Conservation (phyloP, 768 basidiomycete genomes). For the Pleurotus platypus region DNA sequence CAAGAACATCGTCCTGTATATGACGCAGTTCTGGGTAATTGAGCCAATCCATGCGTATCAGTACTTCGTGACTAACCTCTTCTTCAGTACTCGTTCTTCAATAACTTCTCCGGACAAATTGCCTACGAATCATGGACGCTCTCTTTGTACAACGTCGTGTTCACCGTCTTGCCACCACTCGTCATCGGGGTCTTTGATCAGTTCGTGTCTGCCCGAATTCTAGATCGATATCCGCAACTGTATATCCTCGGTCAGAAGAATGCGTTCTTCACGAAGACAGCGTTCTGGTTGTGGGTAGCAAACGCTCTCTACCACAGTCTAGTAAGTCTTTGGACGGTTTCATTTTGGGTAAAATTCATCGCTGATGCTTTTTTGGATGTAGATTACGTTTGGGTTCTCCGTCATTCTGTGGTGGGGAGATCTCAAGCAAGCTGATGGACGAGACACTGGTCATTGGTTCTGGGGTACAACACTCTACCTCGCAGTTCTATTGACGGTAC, state of each 20-base stretch:
- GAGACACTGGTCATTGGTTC: constrained; percentile 94
- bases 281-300: constrained; percentile 90
- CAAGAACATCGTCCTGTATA: constrained; percentile 97
- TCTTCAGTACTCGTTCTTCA: constrained; percentile 93
- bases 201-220: constrained; percentile 93
- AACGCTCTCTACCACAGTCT: constrained; percentile 91
- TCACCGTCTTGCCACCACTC: constrained; percentile 92
- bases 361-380: neutral
- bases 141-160: constrained; percentile 93
- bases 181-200: constrained; percentile 99
- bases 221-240: constrained; percentile 95
- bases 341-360: neutral
- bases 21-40: constrained; percentile 97
- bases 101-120: constrained; percentile 98
- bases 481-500: constrained; percentile 87
- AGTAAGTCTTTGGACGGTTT: constrained; percentile 37
- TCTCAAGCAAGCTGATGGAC: constrained; percentile 73
- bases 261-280: constrained; percentile 84
- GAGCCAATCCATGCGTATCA: neutral
- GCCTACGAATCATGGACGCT: constrained; percentile 99
- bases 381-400: constrained; percentile 89
- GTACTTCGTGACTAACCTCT: neutral
- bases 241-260: constrained; percentile 95
- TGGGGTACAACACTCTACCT: constrained; percentile 98
- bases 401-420: constrained; percentile 92